Conservation (phyloP, 495 filamentous ascomycete genomes). For the Neurospora intermedia region DNA sequence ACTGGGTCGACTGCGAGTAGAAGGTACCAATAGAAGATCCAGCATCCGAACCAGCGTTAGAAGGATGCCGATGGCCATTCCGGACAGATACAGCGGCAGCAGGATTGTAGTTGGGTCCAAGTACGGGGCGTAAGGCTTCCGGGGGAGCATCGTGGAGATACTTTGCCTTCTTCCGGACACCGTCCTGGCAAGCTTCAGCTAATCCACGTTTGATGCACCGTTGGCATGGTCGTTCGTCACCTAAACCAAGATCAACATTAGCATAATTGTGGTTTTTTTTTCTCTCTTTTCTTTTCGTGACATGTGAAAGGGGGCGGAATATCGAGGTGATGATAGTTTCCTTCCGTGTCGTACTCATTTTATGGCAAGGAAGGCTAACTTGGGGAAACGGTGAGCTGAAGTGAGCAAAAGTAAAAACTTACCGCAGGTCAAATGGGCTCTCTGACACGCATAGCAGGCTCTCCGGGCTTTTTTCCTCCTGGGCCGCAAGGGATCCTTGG, state of each 20-base stretch:
- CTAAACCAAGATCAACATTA: conserved; percentile 19
- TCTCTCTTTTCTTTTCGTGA: background rate
- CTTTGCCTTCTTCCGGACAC: conserved; percentile 96
- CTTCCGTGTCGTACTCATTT: background rate
- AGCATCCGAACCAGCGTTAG: conserved; percentile 22
- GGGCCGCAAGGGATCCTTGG: conserved; percentile 79
- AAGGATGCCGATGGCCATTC: conserved; percentile 20
- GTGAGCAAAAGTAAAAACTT: conserved; percentile 34
- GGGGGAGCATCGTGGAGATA: conserved; percentile 94
- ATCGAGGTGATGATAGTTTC: background rate
- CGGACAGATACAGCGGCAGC: conserved; percentile 25
- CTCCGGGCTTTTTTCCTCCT: conserved; percentile 91
- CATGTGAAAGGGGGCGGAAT: background rate
- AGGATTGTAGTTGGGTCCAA: conserved; percentile 45
- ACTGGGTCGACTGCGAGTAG: conserved; percentile 28
- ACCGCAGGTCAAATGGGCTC: conserved; percentile 97
- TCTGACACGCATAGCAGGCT: conserved; percentile 93
- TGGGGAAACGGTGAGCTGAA: background rate
- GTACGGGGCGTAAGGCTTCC: conserved; percentile 48
- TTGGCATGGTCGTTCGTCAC: conserved; percentile 79
- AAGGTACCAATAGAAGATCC: conserved; percentile 23
- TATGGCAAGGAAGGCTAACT: background rate
- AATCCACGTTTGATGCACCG: conserved; percentile 89
- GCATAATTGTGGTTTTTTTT: background rate
- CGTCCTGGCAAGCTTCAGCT: conserved; percentile 84